A percentile compares a stretch with the other conserved stretches of the same genome.
Conservation (phyloP, 1,284 basidiomycete genomes). For the Heterobasidion occidentale region DNA sequence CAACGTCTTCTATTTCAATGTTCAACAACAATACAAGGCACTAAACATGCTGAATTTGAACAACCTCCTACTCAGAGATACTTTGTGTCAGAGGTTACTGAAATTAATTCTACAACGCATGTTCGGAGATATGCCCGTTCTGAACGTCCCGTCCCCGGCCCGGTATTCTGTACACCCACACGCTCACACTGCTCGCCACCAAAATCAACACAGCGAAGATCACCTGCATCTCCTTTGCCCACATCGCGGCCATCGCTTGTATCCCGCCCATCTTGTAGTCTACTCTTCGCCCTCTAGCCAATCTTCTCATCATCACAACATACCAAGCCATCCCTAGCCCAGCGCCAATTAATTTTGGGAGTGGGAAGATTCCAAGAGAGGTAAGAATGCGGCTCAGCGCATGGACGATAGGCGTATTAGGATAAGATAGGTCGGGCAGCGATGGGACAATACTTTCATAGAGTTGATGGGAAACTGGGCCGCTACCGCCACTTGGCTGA, state of each 20-base stretch:
- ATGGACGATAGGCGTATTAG: slow-evolving; percentile 2
- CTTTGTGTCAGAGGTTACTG: too few relatives aligned
- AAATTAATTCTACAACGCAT: too few relatives aligned
- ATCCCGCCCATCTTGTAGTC: slow-evolving; percentile 28
- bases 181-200: neutral
- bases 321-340: slow-evolving; percentile 54
- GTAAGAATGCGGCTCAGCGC: neutral
- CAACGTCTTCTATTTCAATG: too few relatives aligned
- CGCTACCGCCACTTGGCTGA: neutral
- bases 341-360: slow-evolving; percentile 47
- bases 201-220: neutral
- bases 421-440: slow-evolving; percentile 5
- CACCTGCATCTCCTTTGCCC: slow-evolving; percentile 15
- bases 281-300: slow-evolving; percentile 28
- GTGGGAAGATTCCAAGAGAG: slow-evolving; percentile 22
- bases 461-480: neutral
- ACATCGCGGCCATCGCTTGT: slow-evolving; percentile 32
- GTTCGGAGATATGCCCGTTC: neutral
- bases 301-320: slow-evolving; percentile 37
- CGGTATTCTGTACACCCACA: neutral
- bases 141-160: neutral
- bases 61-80: too few relatives aligned
- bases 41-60: too few relatives aligned
- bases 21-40: too few relatives aligned
- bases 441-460: neutral